These are phyloP conservation scores for Dorcoceras hygrometricum DNA, from an alignment of 257 asterid genomes.

Conservation along the genomic window DNA sequence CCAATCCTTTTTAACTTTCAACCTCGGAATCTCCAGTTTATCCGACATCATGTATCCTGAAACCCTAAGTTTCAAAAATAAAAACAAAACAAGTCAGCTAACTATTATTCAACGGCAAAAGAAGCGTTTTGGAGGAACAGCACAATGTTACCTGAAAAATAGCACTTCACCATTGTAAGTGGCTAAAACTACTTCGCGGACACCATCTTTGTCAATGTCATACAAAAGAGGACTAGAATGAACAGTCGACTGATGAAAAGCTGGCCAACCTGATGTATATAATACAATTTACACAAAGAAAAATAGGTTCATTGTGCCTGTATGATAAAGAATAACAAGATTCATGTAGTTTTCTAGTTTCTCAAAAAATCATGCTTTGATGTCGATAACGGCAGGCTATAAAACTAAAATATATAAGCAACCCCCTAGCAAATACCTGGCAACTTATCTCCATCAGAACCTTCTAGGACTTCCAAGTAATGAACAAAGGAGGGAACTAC, in stretches of 20 bases:
- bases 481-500: constrained; percentile 97
- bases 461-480: constrained; percentile 96
- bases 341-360: constrained; percentile 9
- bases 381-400: neutral
- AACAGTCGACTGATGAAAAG: constrained; percentile 96
- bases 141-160: constrained; percentile 74
- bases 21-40: constrained; percentile 82
- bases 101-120: neutral
- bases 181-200: constrained; percentile 90
- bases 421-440: constrained; percentile 59
- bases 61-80: constrained; percentile 46
- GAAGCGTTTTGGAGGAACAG: constrained; percentile 16
- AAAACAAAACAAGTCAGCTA: constrained; percentile 16
- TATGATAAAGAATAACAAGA: constrained; percentile 7
- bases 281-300: constrained; percentile 22
- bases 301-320: constrained; percentile 15
- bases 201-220: constrained; percentile 98
- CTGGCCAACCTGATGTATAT: constrained; percentile 88
- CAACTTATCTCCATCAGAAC: constrained; percentile 97
- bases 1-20: constrained; percentile 94
- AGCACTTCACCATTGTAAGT: constrained; percentile 96
- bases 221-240: constrained; percentile 93
- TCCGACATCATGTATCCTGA: constrained; percentile 96
- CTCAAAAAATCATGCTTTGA: constrained; percentile 1
- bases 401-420: constrained; percentile 6